A percentile compares a stretch with the other conserved stretches of the same genome.
Evolutionary conservation across 371 early-diverging fungal genomes (phyloP).

Genomic region (Mycotypha africana): DNA sequence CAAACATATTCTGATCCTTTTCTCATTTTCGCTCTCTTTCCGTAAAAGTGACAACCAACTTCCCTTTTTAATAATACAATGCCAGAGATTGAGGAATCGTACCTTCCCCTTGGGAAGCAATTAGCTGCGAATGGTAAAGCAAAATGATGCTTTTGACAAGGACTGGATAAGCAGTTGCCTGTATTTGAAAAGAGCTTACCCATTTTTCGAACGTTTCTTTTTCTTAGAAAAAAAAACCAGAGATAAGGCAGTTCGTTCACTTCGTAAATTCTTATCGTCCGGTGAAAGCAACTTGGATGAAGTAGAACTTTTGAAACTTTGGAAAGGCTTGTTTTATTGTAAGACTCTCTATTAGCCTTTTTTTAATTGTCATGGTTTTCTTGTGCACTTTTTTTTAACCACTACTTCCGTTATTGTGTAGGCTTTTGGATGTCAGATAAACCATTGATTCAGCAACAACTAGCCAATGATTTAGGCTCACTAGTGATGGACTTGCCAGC

Average conservation of each 20-base stretch:
- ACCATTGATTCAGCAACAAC: conserved; percentile 82
- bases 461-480: conserved; percentile 73
- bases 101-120: conserved; percentile 57
- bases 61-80: too few relatives aligned
- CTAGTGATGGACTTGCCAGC: conserved; percentile 57
- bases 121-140: conserved; percentile 58
- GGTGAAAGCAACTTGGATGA: conserved; percentile 50
- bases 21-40: too few relatives aligned
- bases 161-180: too few relatives aligned
- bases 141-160: not conserved
- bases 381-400: not conserved
- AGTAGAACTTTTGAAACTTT: conserved; percentile 76
- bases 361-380: too few relatives aligned
- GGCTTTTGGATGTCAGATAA: conserved; percentile 97
- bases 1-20: too few relatives aligned
- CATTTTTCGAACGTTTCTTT: not conserved
- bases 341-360: too few relatives aligned
- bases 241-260: conserved; percentile 74
- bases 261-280: conserved; percentile 56
- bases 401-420: too few relatives aligned
- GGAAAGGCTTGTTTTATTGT: conserved; percentile 95
- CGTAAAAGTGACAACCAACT: too few relatives aligned
- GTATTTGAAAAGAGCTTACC: too few relatives aligned
- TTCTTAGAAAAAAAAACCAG: conserved; percentile 76
- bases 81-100: conserved; percentile 10